Conservation (phyloP, 1,284 basidiomycete species). For the Marasmius fiardii region DNA sequence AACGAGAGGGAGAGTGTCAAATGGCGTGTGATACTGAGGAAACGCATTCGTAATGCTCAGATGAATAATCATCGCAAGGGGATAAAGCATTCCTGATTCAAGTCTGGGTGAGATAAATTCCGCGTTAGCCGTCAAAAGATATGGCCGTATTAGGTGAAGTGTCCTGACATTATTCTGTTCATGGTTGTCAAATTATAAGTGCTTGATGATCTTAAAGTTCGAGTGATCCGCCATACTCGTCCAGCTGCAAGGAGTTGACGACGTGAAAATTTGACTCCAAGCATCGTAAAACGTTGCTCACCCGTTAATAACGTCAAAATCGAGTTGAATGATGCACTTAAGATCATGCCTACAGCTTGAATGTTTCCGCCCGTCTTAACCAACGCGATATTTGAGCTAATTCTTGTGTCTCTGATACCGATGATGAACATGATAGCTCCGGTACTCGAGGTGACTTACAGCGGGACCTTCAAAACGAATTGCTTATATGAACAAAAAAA, state of each 20-base stretch:
- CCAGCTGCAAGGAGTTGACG: background rate
- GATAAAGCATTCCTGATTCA: slow-evolving; percentile 1
- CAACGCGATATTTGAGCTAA: background rate
- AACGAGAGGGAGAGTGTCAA: background rate
- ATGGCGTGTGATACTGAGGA: background rate
- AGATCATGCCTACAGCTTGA: background rate
- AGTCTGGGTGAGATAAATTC: background rate
- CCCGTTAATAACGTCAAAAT: background rate
- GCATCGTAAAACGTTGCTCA: background rate
- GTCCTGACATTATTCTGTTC: no score
- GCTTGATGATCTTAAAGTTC: background rate
- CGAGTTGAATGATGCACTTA: background rate
- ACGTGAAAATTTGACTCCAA: background rate
- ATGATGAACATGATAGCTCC: background rate
- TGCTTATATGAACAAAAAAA: background rate
- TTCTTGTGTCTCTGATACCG: background rate
- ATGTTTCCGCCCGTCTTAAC: background rate
- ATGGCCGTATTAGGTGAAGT: no score
- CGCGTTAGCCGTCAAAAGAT: no score
- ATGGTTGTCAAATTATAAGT: no score
- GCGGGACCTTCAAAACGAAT: no score
- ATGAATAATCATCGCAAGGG: background rate
- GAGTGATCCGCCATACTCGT: slow-evolving; percentile 1
- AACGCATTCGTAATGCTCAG: background rate
- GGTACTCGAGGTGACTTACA: background rate